These are phyloP conservation scores for Colletotrichum sp. DNA, from an alignment of 2,329 filamentous ascomycete genomes.

Conservation along the genomic window DNA sequence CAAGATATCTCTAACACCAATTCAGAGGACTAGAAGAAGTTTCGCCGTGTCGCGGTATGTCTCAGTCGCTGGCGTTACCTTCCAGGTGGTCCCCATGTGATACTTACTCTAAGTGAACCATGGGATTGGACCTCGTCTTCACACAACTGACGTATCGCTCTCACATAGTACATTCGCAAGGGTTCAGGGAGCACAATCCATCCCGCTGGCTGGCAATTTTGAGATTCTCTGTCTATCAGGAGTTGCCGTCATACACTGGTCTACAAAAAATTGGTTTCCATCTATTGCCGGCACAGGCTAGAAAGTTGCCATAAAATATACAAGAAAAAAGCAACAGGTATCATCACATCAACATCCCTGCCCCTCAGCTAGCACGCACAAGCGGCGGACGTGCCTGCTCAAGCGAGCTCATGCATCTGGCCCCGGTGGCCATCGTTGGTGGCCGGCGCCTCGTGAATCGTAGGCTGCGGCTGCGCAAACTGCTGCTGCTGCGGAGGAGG, in stretches of 20 bases:
- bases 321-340: background rate
- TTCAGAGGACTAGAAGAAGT: background rate
- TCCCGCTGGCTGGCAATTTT: background rate
- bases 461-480: slow-evolving; percentile 25
- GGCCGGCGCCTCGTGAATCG: slow-evolving; percentile 44
- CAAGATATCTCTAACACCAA: background rate
- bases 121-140: background rate
- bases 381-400: background rate
- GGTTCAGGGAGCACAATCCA: background rate
- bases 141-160: background rate
- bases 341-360: background rate
- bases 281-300: background rate
- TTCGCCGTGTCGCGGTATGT: background rate
- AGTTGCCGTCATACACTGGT: background rate
- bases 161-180: background rate
- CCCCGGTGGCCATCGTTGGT: slow-evolving; percentile 40
- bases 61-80: background rate
- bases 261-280: background rate
- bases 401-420: slow-evolving; percentile 46
- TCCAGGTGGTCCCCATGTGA: background rate
- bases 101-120: background rate
- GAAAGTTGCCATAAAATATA: background rate
- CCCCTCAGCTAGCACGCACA: background rate
- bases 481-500: slow-evolving; percentile 24
- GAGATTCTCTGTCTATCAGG: background rate